Base-by-base conservation (phyloP, 441 rosid species). In the Gossypium laxum region DNA sequence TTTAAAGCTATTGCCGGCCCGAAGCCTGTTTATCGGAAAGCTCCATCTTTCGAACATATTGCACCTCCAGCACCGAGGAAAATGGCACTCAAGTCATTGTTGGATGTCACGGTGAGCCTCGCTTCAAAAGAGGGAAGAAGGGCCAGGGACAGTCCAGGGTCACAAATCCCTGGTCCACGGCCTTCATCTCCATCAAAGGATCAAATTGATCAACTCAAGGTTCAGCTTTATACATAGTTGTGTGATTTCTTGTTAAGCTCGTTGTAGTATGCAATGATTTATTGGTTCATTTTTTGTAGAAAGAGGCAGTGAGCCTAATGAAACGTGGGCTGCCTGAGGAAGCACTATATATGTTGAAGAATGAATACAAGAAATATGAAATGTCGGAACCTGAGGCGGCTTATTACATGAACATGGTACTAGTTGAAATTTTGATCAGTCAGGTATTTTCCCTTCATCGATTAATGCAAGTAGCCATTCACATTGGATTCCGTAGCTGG, bases 381-480 rank as follows among this genome's bases (percentile, higher is more conserved):
- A 17, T n/a, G 55, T 22, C 72, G 11, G 84, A 82, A 72, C 71
- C 82, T 4, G 88, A 85, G 74, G 74, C 84, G 50, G 85, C 80
- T 38, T 83, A 84, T 58, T 54, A 82, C 52, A 76, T 83, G 48
- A 86, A 81, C 67, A 86, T 88, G 88, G 80, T 80, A 32, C 76
- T 85, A 30, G 84, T 83, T 1, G 87, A 88, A 54, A 79, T 87
- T 63, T 79, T 88, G 34, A 87, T 88, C 21, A 74, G 78, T 62
- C 84, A 78, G 88, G 91, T 85, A 58, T 30, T 6, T 30, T 18
- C 11, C 0, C 32, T 26, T 41, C 56, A 8, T 50, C 0, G 4
- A 5, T 11, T 12, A 10, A 18, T 21, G 34, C 1, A 8, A 45
- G 2, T 17, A 15, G 8, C 6, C 28, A 8, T 8, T 8, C 0